Percentiles rank a stretch among this genome's conserved stretches.
These are phyloP conservation scores for Albophoma yamanashiensis DNA, from an alignment of 2,329 filamentous ascomycete species.

Conservation along the genomic window DNA sequence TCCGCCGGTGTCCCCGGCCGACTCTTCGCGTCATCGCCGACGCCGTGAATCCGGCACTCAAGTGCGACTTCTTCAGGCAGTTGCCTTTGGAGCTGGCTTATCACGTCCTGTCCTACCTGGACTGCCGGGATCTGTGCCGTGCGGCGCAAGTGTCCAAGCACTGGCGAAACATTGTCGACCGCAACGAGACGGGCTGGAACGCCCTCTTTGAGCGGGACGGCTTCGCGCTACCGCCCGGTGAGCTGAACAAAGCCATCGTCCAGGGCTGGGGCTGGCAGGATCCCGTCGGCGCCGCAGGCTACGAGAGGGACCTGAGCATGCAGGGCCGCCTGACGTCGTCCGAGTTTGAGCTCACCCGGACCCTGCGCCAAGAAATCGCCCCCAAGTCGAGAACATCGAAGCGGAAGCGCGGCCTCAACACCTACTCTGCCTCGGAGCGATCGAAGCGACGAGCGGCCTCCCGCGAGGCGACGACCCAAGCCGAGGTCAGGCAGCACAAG, in stretches of 20 bases:
- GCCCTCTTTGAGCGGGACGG: conserved; percentile 79
- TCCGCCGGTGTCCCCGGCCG: conserved; percentile 77
- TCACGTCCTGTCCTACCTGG: conserved; percentile 78
- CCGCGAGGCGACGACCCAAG: conserved; percentile 29
- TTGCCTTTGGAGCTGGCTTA: conserved; percentile 80
- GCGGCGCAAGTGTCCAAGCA: conserved; percentile 89
- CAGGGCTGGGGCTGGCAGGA: conserved; percentile 99
- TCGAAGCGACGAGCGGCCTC: conserved; percentile 40
- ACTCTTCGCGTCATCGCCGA: conserved; percentile 84
- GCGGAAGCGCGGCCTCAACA: conserved; percentile 41
- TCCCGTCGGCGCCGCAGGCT: conserved; percentile 62
- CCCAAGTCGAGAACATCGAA: conserved; percentile 40
- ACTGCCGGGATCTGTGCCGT: conserved; percentile 75
- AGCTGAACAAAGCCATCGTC: conserved; percentile 73
- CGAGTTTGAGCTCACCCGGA: conserved; percentile 38
- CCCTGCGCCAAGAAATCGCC: conserved; percentile 27
- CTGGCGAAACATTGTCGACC: conserved; percentile 85
- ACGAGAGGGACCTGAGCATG: conserved; percentile 68
- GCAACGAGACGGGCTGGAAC: conserved; percentile 94
- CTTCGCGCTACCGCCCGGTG: conserved; percentile 66
- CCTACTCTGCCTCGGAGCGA: conserved; percentile 34
- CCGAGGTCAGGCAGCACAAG: conserved; percentile 37
- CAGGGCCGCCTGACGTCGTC: conserved; percentile 40
- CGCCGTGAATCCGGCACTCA: conserved; percentile 85
- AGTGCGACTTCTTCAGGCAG: conserved; percentile 82